Conservation (phyloP, 1,284 basidiomycete genomes). For the Apiotrichum akiyoshidainum region DNA sequence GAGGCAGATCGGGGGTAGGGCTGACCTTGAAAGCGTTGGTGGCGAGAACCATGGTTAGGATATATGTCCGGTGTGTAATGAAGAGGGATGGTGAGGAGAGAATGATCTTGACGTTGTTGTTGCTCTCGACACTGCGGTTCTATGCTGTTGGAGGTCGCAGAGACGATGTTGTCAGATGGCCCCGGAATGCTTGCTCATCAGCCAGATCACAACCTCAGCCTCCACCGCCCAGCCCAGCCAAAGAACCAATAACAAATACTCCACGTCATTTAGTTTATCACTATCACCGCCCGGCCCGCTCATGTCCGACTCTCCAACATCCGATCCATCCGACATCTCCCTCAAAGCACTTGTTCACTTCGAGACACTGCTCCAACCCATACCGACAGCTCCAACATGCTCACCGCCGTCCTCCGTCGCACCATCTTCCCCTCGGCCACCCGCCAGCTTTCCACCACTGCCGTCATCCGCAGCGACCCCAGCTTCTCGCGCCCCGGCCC, state of each 20-base stretch:
- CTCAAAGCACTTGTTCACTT: neutral
- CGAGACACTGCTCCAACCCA: neutral
- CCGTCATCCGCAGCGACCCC: neutral
- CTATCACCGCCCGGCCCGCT: neutral
- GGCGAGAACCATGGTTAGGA: conserved; percentile 32
- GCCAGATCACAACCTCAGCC: neutral
- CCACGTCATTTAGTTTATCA: neutral
- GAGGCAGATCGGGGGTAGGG: too few species aligned
- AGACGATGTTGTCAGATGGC: neutral
- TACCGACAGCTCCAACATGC: neutral
- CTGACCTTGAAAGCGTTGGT: conserved; percentile 38
- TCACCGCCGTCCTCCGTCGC: neutral
- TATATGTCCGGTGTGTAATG: neutral
- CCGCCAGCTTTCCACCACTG: neutral
- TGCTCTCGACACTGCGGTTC: neutral
- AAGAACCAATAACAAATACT: too few species aligned
- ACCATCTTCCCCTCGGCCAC: neutral
- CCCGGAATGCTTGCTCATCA: neutral
- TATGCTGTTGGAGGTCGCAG: neutral
- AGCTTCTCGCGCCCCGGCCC: conserved; percentile 44
- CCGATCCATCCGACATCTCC: neutral
- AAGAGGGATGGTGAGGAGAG: neutral
- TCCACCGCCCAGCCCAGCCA: neutral
- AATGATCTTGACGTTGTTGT: neutral
- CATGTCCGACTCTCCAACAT: neutral